A percentile compares a stretch with the other conserved stretches of the same genome.
Evolutionary conservation across 257 asterid species (phyloP).

Genomic region (Verbena officinalis): DNA sequence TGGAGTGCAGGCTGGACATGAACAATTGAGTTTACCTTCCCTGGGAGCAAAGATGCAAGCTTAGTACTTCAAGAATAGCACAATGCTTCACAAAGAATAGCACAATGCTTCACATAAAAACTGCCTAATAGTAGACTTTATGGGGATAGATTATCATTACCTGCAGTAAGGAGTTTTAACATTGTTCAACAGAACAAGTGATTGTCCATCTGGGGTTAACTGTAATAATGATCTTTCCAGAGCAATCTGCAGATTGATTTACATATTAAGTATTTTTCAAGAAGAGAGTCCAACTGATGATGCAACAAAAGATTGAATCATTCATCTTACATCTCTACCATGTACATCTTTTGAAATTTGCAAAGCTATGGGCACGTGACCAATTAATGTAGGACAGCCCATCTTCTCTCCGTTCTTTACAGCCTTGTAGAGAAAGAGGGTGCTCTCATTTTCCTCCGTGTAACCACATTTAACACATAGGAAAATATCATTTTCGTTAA

Average conservation of each 20-base stretch:
- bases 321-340: conserved; percentile 72
- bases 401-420: conserved; percentile 47
- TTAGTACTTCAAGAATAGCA: conserved; percentile 26
- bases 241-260: conserved; percentile 51
- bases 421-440: conserved; percentile 68
- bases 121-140: conserved; percentile 22
- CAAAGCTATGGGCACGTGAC: conserved; percentile 57
- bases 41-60: conserved; percentile 45
- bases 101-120: conserved; percentile 20
- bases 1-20: conserved; percentile 67
- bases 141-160: conserved; percentile 38
- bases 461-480: conserved; percentile 71
- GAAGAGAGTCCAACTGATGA: conserved; percentile 29
- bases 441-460: conserved; percentile 45
- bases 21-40: conserved; percentile 66
- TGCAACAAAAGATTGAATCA: conserved; percentile 20
- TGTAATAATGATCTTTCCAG: conserved; percentile 61
- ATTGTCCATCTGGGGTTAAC: conserved; percentile 72
- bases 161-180: conserved; percentile 77
- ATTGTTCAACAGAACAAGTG: conserved; percentile 67
- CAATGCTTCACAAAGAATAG: conserved; percentile 23
- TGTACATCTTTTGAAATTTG: conserved; percentile 43
- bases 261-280: conserved; percentile 20
- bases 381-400: conserved; percentile 78
- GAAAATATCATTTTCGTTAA: conserved; percentile 54